Conservation (phyloP, 345 rosid genomes). For the Brassica juncea region DNA sequence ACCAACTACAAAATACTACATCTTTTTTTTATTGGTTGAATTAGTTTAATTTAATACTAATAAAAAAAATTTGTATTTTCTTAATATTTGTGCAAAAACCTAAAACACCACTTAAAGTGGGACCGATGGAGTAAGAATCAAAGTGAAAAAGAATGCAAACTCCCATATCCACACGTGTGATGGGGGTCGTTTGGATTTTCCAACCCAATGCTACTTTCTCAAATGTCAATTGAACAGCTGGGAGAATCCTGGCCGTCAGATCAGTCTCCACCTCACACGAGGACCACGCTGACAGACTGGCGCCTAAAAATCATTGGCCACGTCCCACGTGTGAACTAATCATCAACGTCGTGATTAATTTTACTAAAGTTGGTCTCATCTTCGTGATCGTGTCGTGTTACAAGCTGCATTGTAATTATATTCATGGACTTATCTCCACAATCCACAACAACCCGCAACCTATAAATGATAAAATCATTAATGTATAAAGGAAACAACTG, state of each 20-base stretch:
- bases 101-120: no score
- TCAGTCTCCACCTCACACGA: constrained; percentile 22
- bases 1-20: no score
- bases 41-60: no score
- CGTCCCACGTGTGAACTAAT: constrained; percentile 27
- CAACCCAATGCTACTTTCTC: constrained; percentile 28
- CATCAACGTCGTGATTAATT: constrained; percentile 12
- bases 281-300: constrained; percentile 20
- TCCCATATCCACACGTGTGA: constrained; percentile 27
- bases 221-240: constrained; percentile 27
- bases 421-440: constrained; percentile 6
- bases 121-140: no score
- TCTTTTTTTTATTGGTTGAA: no score
- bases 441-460: constrained; percentile 14
- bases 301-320: neutral
- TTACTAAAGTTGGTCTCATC: constrained; percentile 11
- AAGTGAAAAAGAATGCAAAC: neutral
- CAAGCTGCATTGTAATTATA: constrained; percentile 13
- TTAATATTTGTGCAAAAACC: no score
- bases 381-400: constrained; percentile 24
- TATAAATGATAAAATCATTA: neutral
- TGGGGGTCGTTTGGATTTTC: constrained; percentile 10
- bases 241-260: constrained; percentile 36
- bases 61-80: no score
- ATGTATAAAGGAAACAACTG: neutral